Percentiles rank a stretch among this genome's conserved stretches.
Evolutionary conservation across 441 rosid species (phyloP).

Genomic region (Geranium incanum): DNA sequence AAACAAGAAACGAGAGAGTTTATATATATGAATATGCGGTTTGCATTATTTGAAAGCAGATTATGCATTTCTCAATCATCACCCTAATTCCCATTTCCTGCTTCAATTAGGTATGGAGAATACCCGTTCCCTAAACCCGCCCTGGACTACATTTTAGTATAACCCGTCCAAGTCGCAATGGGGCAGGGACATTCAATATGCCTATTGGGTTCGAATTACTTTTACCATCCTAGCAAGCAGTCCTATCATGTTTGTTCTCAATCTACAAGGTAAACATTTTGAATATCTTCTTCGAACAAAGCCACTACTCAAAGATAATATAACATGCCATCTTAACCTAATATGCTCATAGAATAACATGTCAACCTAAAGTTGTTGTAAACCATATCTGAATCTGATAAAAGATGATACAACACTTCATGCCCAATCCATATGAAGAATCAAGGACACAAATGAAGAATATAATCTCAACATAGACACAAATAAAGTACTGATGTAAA

Average conservation of each 20-base stretch:
- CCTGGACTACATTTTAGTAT: no score
- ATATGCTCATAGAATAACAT: neutral
- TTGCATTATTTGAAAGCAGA: neutral
- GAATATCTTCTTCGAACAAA: neutral
- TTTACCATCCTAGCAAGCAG: no score
- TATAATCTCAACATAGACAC: neutral
- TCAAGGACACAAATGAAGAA: no score
- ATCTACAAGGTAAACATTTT: conserved; percentile 20
- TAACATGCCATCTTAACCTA: no score
- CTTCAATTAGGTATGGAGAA: neutral
- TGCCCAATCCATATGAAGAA: neutral
- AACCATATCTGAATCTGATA: neutral
- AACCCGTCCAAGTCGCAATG: no score
- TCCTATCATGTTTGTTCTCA: neutral
- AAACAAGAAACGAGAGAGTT: no score
- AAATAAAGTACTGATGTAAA: neutral
- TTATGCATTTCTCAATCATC: neutral
- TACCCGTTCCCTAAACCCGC: no score
- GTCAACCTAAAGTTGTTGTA: neutral
- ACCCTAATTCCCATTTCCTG: neutral
- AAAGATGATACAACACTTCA: neutral
- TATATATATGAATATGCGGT: no score
- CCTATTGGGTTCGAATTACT: no score
- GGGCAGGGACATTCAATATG: no score
- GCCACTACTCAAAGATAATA: no score